A percentile compares a stretch with the other conserved stretches of the same genome.
Conservation (phyloP, 73 alveolate genomes). For the Paramecium sonneborni region DNA sequence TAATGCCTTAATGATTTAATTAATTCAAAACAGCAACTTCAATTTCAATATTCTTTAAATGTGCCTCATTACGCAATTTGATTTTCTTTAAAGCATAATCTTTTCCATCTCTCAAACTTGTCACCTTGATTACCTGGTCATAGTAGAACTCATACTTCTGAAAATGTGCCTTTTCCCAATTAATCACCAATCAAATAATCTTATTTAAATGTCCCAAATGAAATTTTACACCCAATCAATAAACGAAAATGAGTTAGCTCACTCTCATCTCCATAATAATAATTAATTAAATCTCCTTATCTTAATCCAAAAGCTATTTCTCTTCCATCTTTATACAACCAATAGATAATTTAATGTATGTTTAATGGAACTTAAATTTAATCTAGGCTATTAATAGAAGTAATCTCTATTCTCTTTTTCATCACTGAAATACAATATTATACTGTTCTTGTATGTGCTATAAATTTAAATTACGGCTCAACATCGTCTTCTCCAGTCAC, state of each 20-base stretch:
- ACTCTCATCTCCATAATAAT: slow-evolving; percentile 13
- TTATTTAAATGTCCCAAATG: background rate
- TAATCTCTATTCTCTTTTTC: background rate
- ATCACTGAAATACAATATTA: background rate
- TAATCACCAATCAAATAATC: background rate
- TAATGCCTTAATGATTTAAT: background rate
- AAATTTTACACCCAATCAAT: background rate
- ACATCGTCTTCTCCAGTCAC: slow-evolving; percentile 28
- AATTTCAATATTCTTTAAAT: background rate
- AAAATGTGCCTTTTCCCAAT: slow-evolving; percentile 31
- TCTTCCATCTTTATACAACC: background rate
- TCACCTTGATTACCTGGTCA: background rate
- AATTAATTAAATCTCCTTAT: background rate
- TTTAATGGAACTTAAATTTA: background rate
- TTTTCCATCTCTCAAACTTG: background rate
- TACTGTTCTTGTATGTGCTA: background rate
- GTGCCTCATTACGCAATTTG: background rate
- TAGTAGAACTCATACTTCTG: background rate
- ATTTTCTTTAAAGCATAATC: slow-evolving; percentile 15
- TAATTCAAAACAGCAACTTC: background rate
- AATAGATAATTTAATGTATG: background rate
- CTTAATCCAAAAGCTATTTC: slow-evolving; percentile 9
- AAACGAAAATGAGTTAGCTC: background rate
- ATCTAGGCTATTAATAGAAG: background rate
- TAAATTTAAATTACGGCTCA: slow-evolving; percentile 8